These are phyloP conservation scores for Marasmius tenuissimus DNA, from an alignment of 1,284 basidiomycete species.

Conservation along the genomic window DNA sequence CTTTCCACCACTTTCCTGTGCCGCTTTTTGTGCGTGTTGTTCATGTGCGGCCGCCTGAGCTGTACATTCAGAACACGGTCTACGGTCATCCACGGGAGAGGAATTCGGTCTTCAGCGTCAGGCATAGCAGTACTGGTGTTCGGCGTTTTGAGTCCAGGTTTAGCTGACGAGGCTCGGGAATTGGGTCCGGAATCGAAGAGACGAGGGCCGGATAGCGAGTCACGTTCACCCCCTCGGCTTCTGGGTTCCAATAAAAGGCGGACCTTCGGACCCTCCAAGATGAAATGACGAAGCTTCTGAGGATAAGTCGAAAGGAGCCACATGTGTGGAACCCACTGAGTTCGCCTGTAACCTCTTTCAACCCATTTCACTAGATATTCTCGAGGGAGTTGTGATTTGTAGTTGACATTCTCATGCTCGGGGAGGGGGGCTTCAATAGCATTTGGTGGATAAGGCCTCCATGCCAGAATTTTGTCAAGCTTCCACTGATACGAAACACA, in stretches of 20 bases:
- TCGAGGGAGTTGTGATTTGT: constrained; percentile 66
- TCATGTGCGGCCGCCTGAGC: constrained; percentile 50
- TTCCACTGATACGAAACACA: constrained; percentile 73
- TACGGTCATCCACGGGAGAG: constrained; percentile 72
- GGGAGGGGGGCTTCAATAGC: constrained; percentile 50
- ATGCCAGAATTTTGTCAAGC: constrained; percentile 89
- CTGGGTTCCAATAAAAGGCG: constrained; percentile 49
- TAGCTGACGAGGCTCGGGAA: constrained; percentile 30
- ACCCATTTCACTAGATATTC: constrained; percentile 92
- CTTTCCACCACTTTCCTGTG: constrained; percentile 11
- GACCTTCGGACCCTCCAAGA: constrained; percentile 69
- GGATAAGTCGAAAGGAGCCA: constrained; percentile 73
- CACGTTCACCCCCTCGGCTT: constrained; percentile 25
- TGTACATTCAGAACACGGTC: constrained; percentile 80
- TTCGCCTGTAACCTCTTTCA: constrained; percentile 72
- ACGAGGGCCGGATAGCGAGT: not conserved
- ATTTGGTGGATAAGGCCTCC: constrained; percentile 76
- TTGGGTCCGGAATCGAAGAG: constrained; percentile 10
- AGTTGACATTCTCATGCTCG: constrained; percentile 45
- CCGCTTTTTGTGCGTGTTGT: constrained; percentile 25
- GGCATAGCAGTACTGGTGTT: constrained; percentile 34
- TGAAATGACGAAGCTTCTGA: constrained; percentile 74
- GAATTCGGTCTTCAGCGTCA: constrained; percentile 73
- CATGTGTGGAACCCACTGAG: constrained; percentile 88
- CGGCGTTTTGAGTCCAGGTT: constrained; percentile 23